Evolutionary conservation across 2,329 filamentous ascomycete genomes (phyloP), one percentile per base, ranked within the genome.

Genomic region (Nigrospora oryzae): DNA sequence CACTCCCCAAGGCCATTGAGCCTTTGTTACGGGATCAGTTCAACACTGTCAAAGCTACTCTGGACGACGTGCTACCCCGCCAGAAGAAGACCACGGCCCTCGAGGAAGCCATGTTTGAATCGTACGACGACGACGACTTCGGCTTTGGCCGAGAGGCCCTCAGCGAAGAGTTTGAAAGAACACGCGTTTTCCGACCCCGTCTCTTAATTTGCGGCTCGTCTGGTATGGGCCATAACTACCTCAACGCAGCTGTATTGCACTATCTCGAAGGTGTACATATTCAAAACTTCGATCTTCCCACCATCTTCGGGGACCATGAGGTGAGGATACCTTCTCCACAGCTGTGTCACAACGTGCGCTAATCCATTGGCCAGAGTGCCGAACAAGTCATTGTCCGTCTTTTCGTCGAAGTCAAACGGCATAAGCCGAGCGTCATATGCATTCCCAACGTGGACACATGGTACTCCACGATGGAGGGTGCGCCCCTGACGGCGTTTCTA

Each of bases 391-490:
- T 98, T 51, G 89, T 95, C 12, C 84, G 90, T 52, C 74, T 95
- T 8, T 97, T 98, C 59, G 83, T 87, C 1, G 93, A 97, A 67
- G 87, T 95, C 34, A 88, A 91, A 63, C 83, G 90, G 34, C 89
- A 96, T 61, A 96, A 95, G 63, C 93, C 93, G 1, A 94, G 89
- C 61, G 88, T 97, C 34, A 93, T 98, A 42, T 97, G 90, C 64
- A 86, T 98, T 37, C 91, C 93, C 2, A 84, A 89, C 53, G 79
- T 97, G 40, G 86, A 95, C 53, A 77, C 84, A 8, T 98, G 93
- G 93, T 91, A 89, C 59, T 67, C 77, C 15, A 75, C 73, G 23
- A 58, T 84, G 15, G 60, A 63, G n/a, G 68, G 69, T 8, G 83
- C 86, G 35, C 79, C 83, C 3, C 79, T 95, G 45, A 83, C 83